A percentile compares a stretch with the other conserved stretches of the same genome.
phyloP scores from a whole-genome alignment of 2,329 filamentous ascomycete species.

The Scytalidium lignicola region DNA sequence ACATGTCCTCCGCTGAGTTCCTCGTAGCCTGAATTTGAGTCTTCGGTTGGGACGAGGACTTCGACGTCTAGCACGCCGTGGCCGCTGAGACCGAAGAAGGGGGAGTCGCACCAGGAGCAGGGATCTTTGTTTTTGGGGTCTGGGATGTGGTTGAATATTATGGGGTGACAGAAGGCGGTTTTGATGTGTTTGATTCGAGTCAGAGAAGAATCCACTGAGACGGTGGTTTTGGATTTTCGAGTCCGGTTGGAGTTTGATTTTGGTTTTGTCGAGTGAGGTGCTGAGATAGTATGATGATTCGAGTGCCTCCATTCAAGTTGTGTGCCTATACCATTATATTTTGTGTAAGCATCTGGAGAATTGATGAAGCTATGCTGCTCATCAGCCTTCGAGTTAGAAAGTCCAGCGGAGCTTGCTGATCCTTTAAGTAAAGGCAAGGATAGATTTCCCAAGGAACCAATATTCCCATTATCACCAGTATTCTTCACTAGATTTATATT shows the following conservation, averaged over 20 bases:
- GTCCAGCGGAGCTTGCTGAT: neutral
- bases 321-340: neutral
- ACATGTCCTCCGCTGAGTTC: constrained; percentile 17
- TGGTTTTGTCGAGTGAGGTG: neutral
- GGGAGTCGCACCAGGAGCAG: constrained; percentile 18
- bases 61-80: constrained; percentile 11
- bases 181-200: constrained; percentile 8
- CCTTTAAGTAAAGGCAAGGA: neutral
- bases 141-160: constrained; percentile 20
- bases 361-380: too few relatives aligned
- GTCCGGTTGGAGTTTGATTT: neutral
- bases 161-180: constrained; percentile 23
- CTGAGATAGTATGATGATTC: neutral
- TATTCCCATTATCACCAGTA: neutral
- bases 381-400: neutral
- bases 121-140: constrained; percentile 4
- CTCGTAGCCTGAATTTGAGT: constrained; percentile 8
- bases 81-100: constrained; percentile 22
- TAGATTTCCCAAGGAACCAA: neutral
- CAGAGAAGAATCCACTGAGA: too few relatives aligned
- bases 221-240: neutral
- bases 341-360: neutral
- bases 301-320: neutral
- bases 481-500: too few relatives aligned
- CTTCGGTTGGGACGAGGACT: constrained; percentile 10